Base-by-base conservation (phyloP, 768 basidiomycete genomes). In the Tricholoma matsutake region DNA sequence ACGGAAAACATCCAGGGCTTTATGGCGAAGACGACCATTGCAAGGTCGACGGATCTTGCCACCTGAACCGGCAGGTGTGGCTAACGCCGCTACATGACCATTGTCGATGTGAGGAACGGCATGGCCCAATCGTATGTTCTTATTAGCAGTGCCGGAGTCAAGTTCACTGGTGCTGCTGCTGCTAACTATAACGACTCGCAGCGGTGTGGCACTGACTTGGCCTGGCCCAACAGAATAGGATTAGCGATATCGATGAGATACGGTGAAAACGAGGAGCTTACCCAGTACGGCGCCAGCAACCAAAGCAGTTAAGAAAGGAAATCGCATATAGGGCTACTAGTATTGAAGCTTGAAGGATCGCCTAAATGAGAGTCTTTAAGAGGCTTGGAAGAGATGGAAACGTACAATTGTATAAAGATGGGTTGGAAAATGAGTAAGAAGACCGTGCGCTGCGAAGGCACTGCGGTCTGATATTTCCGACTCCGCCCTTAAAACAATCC, bases 1-100 rank as follows among this genome's bases (percentile, higher is more conserved):
- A 47, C 84, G 76, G 76, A 91, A 79, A 28, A 77, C 65, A 63
- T 78, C 74, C 58, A 83, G 65, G 28, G 80, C 79, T 67, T 86
- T 87, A 67, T 79, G 70, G 62, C 74, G 76, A 69, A 83, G 64
- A 39, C 74, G 74, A 49, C 67, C 64, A 49, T 77, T 75, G 61
- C 75, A 77, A 16, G 64, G 63, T 28, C 61, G 62, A 10, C 61
- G 45, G 28, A 58, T 53, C 32, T 59, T 63, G 54, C 53, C 57
- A 4, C 61, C 53, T 53, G 64, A n/a, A 18, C 57, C 20, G 8
- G 35, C 60, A 58, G 62, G 41, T 25, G 55, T 54, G 59, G 56
- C 53, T 22, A 63, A 18, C 54, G 57, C 53, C 35, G 72, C 67
- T 57, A 68, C 60, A 58, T 69, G 65, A 56, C 69, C 66, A 28